phyloP scores from a whole-genome alignment of 2,329 filamentous ascomycete species.

The Botrytis galanthina region DNA sequence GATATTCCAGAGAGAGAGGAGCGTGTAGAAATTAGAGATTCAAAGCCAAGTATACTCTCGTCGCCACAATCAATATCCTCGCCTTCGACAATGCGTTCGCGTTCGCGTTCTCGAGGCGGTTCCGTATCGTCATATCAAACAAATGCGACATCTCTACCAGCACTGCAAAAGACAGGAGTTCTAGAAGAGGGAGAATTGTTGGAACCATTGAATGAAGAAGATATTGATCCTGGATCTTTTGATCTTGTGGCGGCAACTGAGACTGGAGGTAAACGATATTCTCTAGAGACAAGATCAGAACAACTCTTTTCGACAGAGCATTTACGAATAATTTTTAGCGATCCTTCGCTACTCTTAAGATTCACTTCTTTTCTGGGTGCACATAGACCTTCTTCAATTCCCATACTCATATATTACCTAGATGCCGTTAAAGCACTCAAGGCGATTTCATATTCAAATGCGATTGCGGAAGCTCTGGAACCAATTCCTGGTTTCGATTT shows the following conservation, averaged over 20 bases:
- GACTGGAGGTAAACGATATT: constrained; percentile 44
- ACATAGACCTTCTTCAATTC: constrained; percentile 59
- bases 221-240: constrained; percentile 53
- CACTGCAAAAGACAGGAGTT: constrained; percentile 33
- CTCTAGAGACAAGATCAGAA: constrained; percentile 63
- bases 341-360: constrained; percentile 59
- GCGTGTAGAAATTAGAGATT: constrained; percentile 13
- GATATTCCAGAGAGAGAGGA: constrained; percentile 4
- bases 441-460: constrained; percentile 69
- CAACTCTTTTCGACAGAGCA: constrained; percentile 65
- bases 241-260: constrained; percentile 50
- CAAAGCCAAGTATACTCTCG: constrained; percentile 6
- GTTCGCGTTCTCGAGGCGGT: constrained; percentile 27
- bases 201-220: constrained; percentile 41
- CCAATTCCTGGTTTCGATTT: constrained; percentile 56
- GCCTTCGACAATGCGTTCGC: constrained; percentile 25
- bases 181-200: constrained; percentile 52
- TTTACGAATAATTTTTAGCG: constrained; percentile 61
- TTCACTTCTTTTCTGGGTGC: constrained; percentile 67
- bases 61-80: constrained; percentile 16
- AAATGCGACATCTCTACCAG: constrained; percentile 32
- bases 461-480: constrained; percentile 59
- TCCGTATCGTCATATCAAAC: constrained; percentile 35
- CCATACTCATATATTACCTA: constrained; percentile 68
- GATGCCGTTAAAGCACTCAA: constrained; percentile 68